These are phyloP conservation scores for Epichloe gansuensis DNA, from an alignment of 2,329 filamentous ascomycete species.

Conservation along the genomic window DNA sequence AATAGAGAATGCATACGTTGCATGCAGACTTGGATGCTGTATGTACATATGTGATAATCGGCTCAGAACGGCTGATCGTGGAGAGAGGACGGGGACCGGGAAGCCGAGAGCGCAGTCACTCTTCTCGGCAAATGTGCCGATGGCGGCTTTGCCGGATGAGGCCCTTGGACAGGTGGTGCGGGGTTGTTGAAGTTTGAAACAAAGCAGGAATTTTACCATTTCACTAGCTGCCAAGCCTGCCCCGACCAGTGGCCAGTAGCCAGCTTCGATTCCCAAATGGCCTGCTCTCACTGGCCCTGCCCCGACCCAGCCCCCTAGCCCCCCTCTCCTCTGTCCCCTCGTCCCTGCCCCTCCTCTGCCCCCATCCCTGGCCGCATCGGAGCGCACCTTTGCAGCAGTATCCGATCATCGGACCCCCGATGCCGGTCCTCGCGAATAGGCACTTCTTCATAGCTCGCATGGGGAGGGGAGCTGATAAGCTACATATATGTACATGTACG, in stretches of 20 bases:
- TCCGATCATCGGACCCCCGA: slow-evolving; percentile 14
- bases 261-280: background rate
- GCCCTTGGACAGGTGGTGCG: too few relatives aligned
- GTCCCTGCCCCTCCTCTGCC: background rate
- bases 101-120: background rate
- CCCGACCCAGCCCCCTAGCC: background rate
- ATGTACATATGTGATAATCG: background rate
- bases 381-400: background rate
- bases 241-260: background rate
- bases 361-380: slow-evolving; percentile 5
- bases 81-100: background rate
- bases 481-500: background rate
- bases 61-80: background rate
- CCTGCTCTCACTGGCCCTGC: background rate
- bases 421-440: slow-evolving; percentile 4
- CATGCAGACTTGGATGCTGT: too few relatives aligned
- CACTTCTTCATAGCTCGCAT: background rate
- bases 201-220: too few relatives aligned
- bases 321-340: too few relatives aligned
- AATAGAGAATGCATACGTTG: background rate
- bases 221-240: background rate
- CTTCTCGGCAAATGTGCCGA: too few relatives aligned
- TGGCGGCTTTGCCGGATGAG: too few relatives aligned
- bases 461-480: background rate
- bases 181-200: too few relatives aligned